Base-by-base conservation (phyloP, 2,329 filamentous ascomycete genomes). In the Lecanicillium sp. region DNA sequence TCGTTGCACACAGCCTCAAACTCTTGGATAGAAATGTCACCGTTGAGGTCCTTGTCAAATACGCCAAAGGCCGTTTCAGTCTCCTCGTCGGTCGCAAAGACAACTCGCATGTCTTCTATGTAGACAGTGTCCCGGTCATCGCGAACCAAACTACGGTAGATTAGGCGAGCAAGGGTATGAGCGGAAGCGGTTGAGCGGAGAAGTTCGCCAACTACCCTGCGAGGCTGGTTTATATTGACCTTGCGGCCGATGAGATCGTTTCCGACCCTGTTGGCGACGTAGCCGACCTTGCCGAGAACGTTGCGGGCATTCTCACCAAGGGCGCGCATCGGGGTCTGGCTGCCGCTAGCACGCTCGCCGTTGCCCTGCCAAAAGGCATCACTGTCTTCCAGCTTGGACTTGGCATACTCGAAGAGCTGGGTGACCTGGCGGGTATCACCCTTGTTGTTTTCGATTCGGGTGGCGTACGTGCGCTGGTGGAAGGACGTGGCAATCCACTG, bases 11-110 rank as follows among this genome's bases (percentile, higher is more conserved):
- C 88, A 16, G 85, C 79, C 59, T 95, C 89, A 16, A 96, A 75
- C 57, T 95, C 90, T 52, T 95, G 87, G 76, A 95, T 88, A 1
- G 85, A 94, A 35, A 95, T 94, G 53, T 96, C 90, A 4, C 89
- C 90, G 47, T 96, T 96, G 66, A 95, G 78, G 52, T 96, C 90
- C 55, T 92, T 94, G 63, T 96, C 90, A 49, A 95, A 95, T 69
- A 95, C 89, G 49, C 72, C 70, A 52, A 96, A 95, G 1, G 89
- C 89, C 3, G 84, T 84, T 38, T 92, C 83, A 1, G 88, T 86
- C 55, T 95, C 90, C 12, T 95, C 89, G 14, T 82, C 73, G 17
- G 81, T 84, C 9, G 83, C 74, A 50, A 95, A 95, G 1, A 85
- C 88, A 9, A 73, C 67, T 45, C 79, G 80, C 38, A 96, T 62